phyloP scores from a whole-genome alignment of 2,329 filamentous ascomycete species.

The Arthrobotrys iridis region DNA sequence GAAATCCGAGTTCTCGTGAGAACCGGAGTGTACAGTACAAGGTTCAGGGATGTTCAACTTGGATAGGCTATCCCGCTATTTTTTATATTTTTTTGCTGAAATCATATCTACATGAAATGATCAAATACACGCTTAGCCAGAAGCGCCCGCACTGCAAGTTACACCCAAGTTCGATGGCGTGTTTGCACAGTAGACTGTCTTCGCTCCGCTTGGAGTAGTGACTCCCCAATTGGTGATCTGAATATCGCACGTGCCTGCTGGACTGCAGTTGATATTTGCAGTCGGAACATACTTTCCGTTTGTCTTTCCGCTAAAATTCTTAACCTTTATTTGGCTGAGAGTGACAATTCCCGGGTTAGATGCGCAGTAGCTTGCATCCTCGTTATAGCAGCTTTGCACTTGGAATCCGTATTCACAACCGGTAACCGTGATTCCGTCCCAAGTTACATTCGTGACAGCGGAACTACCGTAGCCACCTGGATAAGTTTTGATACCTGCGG shows the following conservation, averaged over 20 bases:
- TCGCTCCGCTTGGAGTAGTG: conserved; percentile 60
- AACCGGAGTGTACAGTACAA: no score
- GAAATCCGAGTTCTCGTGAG: no score
- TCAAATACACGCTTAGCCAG: conserved; percentile 56
- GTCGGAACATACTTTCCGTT: conserved; percentile 61
- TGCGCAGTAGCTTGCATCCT: conserved; percentile 61
- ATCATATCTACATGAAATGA: background rate
- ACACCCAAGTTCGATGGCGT: conserved; percentile 60
- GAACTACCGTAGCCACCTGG: conserved; percentile 62
- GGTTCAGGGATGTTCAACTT: no score
- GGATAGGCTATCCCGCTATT: no score
- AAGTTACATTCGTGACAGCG: conserved; percentile 63
- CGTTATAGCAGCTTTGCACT: conserved; percentile 64
- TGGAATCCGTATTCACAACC: conserved; percentile 64
- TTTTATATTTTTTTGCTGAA: background rate
- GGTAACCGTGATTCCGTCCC: conserved; percentile 61
- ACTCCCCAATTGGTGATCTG: conserved; percentile 60
- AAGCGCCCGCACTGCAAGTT: conserved; percentile 60
- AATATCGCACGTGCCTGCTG: conserved; percentile 62
- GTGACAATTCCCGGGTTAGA: conserved; percentile 60
- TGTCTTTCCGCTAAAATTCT: conserved; percentile 62
- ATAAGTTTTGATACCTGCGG: conserved; percentile 65
- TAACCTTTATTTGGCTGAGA: conserved; percentile 61
- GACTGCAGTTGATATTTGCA: conserved; percentile 62
- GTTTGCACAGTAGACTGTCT: conserved; percentile 60